Conservation (phyloP, 2,329 filamentous ascomycete genomes). For the Epichloe hybrida region DNA sequence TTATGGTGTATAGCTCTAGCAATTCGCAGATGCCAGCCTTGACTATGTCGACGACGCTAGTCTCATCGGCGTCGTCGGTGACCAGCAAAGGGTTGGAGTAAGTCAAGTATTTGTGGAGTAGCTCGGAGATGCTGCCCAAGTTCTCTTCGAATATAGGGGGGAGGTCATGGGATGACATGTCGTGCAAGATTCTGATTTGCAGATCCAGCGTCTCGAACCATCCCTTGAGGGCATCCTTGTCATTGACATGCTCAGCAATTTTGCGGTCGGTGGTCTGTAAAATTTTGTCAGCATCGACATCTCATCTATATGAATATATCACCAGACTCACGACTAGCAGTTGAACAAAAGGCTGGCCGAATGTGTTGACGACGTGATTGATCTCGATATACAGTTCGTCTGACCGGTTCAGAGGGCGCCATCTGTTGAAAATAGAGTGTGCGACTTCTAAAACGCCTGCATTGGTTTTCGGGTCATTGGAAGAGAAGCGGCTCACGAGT, state of each 20-base stretch:
- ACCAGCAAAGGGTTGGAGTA: constrained; percentile 76
- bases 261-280: constrained; percentile 50
- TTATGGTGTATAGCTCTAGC: constrained; percentile 79
- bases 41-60: constrained; percentile 70
- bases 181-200: constrained; percentile 83
- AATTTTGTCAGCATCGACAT: constrained; percentile 1
- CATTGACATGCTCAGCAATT: constrained; percentile 61
- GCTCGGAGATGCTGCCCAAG: constrained; percentile 57
- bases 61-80: constrained; percentile 81
- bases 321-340: constrained; percentile 52
- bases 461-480: no score
- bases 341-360: constrained; percentile 69
- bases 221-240: constrained; percentile 60
- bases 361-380: constrained; percentile 82
- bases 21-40: constrained; percentile 91
- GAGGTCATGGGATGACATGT: constrained; percentile 93
- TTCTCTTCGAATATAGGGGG: constrained; percentile 91
- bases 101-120: constrained; percentile 85
- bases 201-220: constrained; percentile 80
- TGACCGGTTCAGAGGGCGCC: no score
- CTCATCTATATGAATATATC: constrained; percentile 2
- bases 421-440: no score
- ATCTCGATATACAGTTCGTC: constrained; percentile 91
- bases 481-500: no score
- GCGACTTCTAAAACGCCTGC: no score